A percentile compares a stretch with the other conserved stretches of the same genome.
Conservation (phyloP, 75 land plant genomes). For the Azolla pinnata region DNA sequence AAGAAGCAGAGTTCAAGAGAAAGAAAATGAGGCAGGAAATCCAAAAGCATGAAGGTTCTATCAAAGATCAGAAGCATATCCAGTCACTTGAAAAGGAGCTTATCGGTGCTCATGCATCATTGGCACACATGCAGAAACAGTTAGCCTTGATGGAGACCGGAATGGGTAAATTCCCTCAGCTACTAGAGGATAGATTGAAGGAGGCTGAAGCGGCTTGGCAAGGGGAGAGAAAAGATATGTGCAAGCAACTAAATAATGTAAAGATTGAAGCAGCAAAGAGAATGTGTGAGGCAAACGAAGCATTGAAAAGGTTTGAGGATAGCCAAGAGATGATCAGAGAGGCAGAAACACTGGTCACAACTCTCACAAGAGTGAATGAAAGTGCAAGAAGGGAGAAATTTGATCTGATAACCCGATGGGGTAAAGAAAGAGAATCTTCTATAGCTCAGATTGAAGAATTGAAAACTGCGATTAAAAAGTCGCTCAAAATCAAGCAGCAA, state of each 20-base stretch:
- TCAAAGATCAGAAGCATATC: conserved; percentile 15
- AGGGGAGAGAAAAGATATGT: conserved; percentile 35
- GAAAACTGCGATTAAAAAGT: neutral
- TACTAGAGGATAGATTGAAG: conserved; percentile 21
- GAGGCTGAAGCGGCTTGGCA: conserved; percentile 23
- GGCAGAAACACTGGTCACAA: conserved; percentile 72
- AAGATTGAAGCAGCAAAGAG: conserved; percentile 48
- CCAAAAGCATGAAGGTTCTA: conserved; percentile 25
- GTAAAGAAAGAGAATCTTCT: conserved; percentile 4
- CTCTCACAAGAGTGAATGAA: conserved; percentile 68
- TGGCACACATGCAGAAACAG: conserved; percentile 23
- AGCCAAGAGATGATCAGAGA: conserved; percentile 64
- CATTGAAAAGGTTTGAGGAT: conserved; percentile 48
- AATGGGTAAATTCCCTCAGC: conserved; percentile 18
- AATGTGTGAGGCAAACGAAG: conserved; percentile 37
- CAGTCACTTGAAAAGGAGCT: conserved; percentile 20
- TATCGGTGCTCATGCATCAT: conserved; percentile 13
- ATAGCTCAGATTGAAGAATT: conserved; percentile 5
- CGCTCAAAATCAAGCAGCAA: neutral
- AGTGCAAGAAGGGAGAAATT: conserved; percentile 41
- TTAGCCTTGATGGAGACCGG: conserved; percentile 10
- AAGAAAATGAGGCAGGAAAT: conserved; percentile 17
- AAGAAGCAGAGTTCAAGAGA: conserved; percentile 29
- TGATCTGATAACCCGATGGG: conserved; percentile 8
- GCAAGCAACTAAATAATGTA: conserved; percentile 38